phyloP scores from a whole-genome alignment of 495 filamentous ascomycete species.

The Annulohypoxylon nitens region DNA sequence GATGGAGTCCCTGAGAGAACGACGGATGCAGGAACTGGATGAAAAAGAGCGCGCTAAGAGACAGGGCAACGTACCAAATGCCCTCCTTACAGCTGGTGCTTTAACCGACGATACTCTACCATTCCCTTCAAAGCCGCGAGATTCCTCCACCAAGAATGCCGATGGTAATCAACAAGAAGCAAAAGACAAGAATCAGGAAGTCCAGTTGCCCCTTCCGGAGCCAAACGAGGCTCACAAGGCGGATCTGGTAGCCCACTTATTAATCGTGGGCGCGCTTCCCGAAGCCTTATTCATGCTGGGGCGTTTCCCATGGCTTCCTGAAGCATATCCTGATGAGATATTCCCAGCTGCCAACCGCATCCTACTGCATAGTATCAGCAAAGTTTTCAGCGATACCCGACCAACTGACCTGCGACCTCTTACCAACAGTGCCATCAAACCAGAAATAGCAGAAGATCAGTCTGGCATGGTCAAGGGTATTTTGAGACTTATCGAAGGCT shows the following conservation, averaged over 20 bases:
- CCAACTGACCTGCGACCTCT: conserved; percentile 44
- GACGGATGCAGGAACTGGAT: conserved; percentile 80
- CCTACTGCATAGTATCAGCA: conserved; percentile 78
- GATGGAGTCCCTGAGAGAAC: conserved; percentile 77
- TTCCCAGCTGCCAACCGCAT: conserved; percentile 78
- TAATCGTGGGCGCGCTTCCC: conserved; percentile 91
- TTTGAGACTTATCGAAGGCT: conserved; percentile 67
- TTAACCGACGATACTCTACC: conserved; percentile 79
- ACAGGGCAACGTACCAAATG: conserved; percentile 78
- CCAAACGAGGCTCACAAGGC: conserved; percentile 89
- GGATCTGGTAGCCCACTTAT: conserved; percentile 81
- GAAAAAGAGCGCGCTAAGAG: conserved; percentile 77
- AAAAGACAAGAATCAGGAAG: conserved; percentile 66
- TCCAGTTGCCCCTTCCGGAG: conserved; percentile 71
- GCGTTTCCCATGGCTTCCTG: conserved; percentile 89
- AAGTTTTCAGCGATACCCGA: conserved; percentile 57
- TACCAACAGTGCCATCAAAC: conserved; percentile 30
- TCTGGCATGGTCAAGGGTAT: conserved; percentile 73
- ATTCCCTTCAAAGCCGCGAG: conserved; percentile 49
- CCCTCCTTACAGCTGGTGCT: conserved; percentile 89
- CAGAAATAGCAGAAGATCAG: conserved; percentile 65
- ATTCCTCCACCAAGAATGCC: conserved; percentile 46
- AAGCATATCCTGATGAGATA: conserved; percentile 83
- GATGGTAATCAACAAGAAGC: conserved; percentile 46
- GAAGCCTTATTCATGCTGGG: conserved; percentile 94